These are phyloP conservation scores for Pseudogymnoascus sp. DNA, from an alignment of 2,329 filamentous ascomycete genomes.

Conservation along the genomic window DNA sequence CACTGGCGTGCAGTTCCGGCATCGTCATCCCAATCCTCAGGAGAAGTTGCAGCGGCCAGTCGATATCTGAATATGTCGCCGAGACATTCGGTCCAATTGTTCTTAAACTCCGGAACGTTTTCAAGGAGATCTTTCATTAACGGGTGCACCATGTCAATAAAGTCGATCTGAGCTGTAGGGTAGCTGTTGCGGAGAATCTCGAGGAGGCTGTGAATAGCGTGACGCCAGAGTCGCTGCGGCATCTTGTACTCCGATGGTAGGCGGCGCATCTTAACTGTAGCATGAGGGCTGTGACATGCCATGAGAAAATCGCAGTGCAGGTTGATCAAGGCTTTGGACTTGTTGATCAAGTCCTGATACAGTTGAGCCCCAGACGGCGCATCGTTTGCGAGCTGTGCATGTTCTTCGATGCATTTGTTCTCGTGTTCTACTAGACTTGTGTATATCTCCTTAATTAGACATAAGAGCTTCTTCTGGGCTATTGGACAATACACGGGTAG, in stretches of 20 bases:
- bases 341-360: too few relatives aligned
- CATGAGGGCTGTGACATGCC: constrained; percentile 77
- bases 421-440: too few relatives aligned
- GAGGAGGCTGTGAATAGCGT: constrained; percentile 80
- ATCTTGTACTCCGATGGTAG: constrained; percentile 79
- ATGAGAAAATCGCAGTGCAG: constrained; percentile 84
- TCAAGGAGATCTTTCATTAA: too few relatives aligned
- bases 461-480: too few relatives aligned
- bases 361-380: too few relatives aligned
- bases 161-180: constrained; percentile 47
- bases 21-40: constrained; percentile 60
- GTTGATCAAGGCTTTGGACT: constrained; percentile 40
- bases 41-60: constrained; percentile 62
- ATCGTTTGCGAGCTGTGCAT: too few relatives aligned
- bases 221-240: constrained; percentile 89
- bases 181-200: constrained; percentile 68
- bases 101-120: too few relatives aligned
- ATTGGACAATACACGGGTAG: too few relatives aligned
- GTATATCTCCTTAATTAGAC: too few relatives aligned
- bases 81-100: constrained; percentile 86
- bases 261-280: constrained; percentile 57
- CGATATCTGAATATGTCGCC: constrained; percentile 73
- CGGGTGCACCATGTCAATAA: too few relatives aligned
- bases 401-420: too few relatives aligned
- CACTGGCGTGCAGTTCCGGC: constrained; percentile 68